Evolutionary conservation across 83 land plant genomes (phyloP).

Genomic region (Thuja plicata): DNA sequence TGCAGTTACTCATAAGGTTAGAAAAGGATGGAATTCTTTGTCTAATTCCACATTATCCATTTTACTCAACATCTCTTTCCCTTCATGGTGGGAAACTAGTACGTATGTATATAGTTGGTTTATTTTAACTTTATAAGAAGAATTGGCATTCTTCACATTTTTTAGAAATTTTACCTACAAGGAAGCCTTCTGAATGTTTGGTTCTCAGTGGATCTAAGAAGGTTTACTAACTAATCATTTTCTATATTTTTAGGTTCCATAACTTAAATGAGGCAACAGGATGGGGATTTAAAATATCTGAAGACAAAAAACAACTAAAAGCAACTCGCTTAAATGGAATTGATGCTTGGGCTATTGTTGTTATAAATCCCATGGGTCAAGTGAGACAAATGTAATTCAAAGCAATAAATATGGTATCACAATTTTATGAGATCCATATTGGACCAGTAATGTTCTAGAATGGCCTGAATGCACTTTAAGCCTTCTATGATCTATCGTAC

Average conservation of each 20-base stretch:
- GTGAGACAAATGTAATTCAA: slow-evolving; percentile 29
- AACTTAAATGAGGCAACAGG: slow-evolving; percentile 89
- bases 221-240: no score
- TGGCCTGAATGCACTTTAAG: no score
- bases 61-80: slow-evolving; percentile 95
- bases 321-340: slow-evolving; percentile 73
- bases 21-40: slow-evolving; percentile 94
- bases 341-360: slow-evolving; percentile 85
- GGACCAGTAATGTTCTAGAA: no score
- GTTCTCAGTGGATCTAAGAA: no score
- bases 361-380: slow-evolving; percentile 99
- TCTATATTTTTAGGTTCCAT: slow-evolving; percentile 78
- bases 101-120: no score
- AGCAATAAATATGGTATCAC: neutral
- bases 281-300: slow-evolving; percentile 89
- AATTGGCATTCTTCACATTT: no score
- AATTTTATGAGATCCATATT: neutral
- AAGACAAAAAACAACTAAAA: slow-evolving; percentile 76
- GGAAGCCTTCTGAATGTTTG: no score
- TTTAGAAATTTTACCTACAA: no score
- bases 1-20: slow-evolving; percentile 71
- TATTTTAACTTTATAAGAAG: no score
- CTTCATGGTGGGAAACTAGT: slow-evolving; percentile 97
- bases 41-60: slow-evolving; percentile 97
- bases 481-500: no score